A percentile compares a stretch with the other conserved stretches of the same genome.
Conservation (phyloP, 176 grass and related monocot genomes). For the Poa pratensis region DNA sequence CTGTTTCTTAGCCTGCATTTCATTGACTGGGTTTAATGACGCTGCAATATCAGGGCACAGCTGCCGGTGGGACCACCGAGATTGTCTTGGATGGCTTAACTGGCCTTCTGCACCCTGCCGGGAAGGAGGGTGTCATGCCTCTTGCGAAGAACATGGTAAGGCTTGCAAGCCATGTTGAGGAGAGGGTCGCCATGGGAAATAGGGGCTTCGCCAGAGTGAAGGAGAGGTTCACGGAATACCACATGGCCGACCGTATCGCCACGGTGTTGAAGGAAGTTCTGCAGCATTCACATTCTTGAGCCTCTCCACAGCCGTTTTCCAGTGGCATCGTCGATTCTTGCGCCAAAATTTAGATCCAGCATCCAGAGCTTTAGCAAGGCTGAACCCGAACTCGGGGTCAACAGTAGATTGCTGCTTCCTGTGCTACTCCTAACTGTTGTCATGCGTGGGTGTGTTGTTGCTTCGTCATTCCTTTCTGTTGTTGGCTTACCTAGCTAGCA, state of each 20-base stretch:
- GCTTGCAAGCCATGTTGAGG: conserved; percentile 66
- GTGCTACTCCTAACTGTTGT: not conserved
- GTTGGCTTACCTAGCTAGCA: not conserved
- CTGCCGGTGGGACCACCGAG: conserved; percentile 89
- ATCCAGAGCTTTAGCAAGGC: not conserved
- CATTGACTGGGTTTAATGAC: conserved; percentile 33
- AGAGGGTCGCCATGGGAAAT: conserved; percentile 69
- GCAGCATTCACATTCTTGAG: conserved; percentile 45
- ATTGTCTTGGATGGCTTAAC: conserved; percentile 81
- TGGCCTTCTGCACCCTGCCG: conserved; percentile 76
- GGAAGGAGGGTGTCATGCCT: conserved; percentile 79
- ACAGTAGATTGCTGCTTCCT: conserved; percentile 2
- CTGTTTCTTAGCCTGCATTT: conserved; percentile 44
- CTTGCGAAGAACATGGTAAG: conserved; percentile 75
- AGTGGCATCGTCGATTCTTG: not conserved
- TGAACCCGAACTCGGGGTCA: not conserved
- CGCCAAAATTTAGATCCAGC: conserved; percentile 19
- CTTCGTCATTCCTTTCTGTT: not conserved
- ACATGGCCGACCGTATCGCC: conserved; percentile 84
- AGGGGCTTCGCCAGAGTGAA: conserved; percentile 79
- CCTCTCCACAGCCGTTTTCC: not conserved
- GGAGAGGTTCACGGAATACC: conserved; percentile 89
- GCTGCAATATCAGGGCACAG: conserved; percentile 60
- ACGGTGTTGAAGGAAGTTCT: conserved; percentile 63
- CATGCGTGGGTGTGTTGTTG: not conserved